phyloP scores from a whole-genome alignment of 2,329 filamentous ascomycete genomes.

The Aspergillus versicolor region DNA sequence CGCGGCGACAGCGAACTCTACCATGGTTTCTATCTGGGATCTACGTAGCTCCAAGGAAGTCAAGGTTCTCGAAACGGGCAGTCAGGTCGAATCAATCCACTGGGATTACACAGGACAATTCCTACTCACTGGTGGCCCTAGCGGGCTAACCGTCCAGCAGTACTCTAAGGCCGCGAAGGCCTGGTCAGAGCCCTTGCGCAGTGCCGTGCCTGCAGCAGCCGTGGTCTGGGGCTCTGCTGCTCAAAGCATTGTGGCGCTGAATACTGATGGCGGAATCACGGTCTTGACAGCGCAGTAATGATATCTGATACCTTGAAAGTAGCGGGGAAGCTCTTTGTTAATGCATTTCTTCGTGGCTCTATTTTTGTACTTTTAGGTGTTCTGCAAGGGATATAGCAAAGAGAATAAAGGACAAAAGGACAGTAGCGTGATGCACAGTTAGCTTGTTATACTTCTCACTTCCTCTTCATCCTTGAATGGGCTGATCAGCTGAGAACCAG shows the following conservation, averaged over 20 bases:
- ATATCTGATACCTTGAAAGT: conserved; percentile 27
- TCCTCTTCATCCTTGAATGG: not conserved
- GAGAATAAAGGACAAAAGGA: conserved; percentile 4
- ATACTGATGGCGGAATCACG: conserved; percentile 71
- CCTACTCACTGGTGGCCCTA: conserved; percentile 75
- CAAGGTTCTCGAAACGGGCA: conserved; percentile 84
- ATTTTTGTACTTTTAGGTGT: conserved; percentile 25
- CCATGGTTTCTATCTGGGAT: conserved; percentile 83
- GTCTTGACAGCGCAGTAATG: conserved; percentile 61
- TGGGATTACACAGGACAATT: conserved; percentile 98
- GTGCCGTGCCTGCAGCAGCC: conserved; percentile 69
- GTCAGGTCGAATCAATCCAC: conserved; percentile 69
- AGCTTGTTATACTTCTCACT: not conserved
- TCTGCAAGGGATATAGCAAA: conserved; percentile 12
- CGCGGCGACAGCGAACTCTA: conserved; percentile 73
- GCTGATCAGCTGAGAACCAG: not conserved
- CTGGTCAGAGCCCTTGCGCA: conserved; percentile 84
- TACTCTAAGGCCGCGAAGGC: conserved; percentile 83
- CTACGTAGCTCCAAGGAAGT: conserved; percentile 78
- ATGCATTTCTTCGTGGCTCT: conserved; percentile 8
- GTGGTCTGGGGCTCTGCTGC: conserved; percentile 77
- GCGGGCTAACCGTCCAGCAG: conserved; percentile 82
- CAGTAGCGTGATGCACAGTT: not conserved
- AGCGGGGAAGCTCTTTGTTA: conserved; percentile 4
- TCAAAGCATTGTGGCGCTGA: conserved; percentile 71